Percentiles rank a stretch among this genome's conserved stretches.
These are phyloP conservation scores for Psilocybe subaeruginosa DNA, from an alignment of 768 basidiomycete genomes.

Conservation along the genomic window DNA sequence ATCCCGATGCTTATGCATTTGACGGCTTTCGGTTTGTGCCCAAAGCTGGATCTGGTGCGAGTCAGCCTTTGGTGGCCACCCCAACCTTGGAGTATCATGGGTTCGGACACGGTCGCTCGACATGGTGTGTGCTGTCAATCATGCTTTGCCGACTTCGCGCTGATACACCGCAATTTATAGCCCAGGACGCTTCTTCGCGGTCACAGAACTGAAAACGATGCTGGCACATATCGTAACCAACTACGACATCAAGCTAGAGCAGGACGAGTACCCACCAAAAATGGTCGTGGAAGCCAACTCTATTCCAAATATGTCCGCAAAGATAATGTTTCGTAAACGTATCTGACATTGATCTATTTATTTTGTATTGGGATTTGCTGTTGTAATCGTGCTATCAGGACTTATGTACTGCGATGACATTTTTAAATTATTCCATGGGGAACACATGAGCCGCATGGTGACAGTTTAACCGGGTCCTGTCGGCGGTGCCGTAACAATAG, in stretches of 20 bases:
- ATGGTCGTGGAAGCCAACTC: neutral
- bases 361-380: neutral
- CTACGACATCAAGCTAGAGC: slow-evolving; percentile 41
- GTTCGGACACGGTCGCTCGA: slow-evolving; percentile 40
- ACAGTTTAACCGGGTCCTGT: neutral
- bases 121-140: slow-evolving; percentile 15
- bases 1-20: slow-evolving; percentile 37
- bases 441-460: neutral
- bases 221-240: slow-evolving; percentile 43
- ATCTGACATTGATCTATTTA: neutral
- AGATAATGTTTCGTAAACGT: slow-evolving; percentile 7
- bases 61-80: slow-evolving; percentile 21
- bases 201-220: slow-evolving; percentile 44
- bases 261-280: slow-evolving; percentile 17
- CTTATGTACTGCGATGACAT: neutral
- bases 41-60: slow-evolving; percentile 18
- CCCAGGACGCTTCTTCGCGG: slow-evolving; percentile 48
- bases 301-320: slow-evolving; percentile 8
- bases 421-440: neutral
- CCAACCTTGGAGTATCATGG: slow-evolving; percentile 30
- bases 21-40: slow-evolving; percentile 43
- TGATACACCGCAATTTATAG: slow-evolving; percentile 3
- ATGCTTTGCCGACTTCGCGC: neutral
- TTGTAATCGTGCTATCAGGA: neutral
- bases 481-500: neutral